Conservation (phyloP, 2,329 filamentous ascomycete species). For the Zymoseptoria tritici region DNA sequence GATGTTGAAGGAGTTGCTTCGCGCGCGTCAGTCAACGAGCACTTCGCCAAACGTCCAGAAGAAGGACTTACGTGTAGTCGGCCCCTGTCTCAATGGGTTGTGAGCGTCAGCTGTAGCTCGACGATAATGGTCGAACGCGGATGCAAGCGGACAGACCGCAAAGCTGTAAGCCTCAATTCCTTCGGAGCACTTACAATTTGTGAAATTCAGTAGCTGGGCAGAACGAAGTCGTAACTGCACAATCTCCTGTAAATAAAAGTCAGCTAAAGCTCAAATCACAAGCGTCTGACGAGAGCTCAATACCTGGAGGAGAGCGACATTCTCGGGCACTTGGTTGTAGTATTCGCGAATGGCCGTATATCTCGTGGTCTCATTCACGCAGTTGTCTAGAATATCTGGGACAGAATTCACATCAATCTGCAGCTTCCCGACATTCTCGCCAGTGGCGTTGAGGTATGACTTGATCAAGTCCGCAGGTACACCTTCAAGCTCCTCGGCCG, state of each 20-base stretch:
- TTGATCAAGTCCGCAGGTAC: constrained; percentile 62
- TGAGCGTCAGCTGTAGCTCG: too few species aligned
- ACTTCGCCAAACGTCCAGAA: background rate
- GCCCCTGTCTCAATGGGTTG: background rate
- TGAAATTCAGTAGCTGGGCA: constrained; percentile 1
- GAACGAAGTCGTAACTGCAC: constrained; percentile 1
- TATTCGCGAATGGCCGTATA: background rate
- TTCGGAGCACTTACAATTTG: background rate
- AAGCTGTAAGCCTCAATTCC: too few species aligned
- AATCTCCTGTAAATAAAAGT: background rate
- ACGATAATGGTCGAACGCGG: too few species aligned
- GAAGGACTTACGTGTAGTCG: background rate
- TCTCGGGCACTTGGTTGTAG: background rate
- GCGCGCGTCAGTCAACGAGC: too few species aligned
- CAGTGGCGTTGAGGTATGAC: constrained; percentile 59
- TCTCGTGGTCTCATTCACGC: background rate
- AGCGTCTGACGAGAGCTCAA: too few species aligned
- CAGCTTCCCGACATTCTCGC: constrained; percentile 59
- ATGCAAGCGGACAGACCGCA: too few species aligned
- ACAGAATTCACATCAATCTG: constrained; percentile 35
- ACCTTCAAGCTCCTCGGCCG: constrained; percentile 61
- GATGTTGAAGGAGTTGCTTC: background rate
- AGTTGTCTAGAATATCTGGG: background rate
- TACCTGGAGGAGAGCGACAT: background rate
- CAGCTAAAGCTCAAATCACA: too few species aligned